phyloP scores from a whole-genome alignment of 768 basidiomycete species.

The Lactarius hatsudake region DNA sequence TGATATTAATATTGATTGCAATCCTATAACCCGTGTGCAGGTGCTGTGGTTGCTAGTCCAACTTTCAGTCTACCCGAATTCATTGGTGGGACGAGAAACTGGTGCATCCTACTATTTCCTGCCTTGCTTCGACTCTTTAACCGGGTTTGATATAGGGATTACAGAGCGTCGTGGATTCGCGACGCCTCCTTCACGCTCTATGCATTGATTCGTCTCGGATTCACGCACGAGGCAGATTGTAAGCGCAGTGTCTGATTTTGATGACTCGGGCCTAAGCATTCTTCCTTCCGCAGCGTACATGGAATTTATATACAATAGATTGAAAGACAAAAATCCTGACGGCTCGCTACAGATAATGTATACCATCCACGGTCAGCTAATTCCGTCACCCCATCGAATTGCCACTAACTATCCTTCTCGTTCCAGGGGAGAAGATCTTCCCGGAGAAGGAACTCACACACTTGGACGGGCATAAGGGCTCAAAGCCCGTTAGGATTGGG shows the following conservation, averaged over 20 bases:
- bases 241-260: slow-evolving; percentile 24
- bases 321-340: slow-evolving; percentile 82
- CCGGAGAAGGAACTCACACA: slow-evolving; percentile 80
- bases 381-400: neutral
- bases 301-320: slow-evolving; percentile 84
- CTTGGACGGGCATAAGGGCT: slow-evolving; percentile 85
- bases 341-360: slow-evolving; percentile 96
- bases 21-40: slow-evolving; percentile 36
- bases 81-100: slow-evolving; percentile 87
- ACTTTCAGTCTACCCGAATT: slow-evolving; percentile 93
- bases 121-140: neutral
- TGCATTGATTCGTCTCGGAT: slow-evolving; percentile 89
- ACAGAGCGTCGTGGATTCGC: slow-evolving; percentile 85
- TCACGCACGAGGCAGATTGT: slow-evolving; percentile 91
- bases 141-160: slow-evolving; percentile 9
- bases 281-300: slow-evolving; percentile 59
- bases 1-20: neutral
- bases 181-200: slow-evolving; percentile 96
- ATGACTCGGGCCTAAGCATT: slow-evolving; percentile 14
- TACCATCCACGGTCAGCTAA: slow-evolving; percentile 75
- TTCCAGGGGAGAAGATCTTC: slow-evolving; percentile 62
- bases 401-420: neutral
- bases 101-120: slow-evolving; percentile 43
- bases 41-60: slow-evolving; percentile 92
- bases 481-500: slow-evolving; percentile 84